Evolutionary conservation across 2,329 filamentous ascomycete genomes (phyloP), one percentile per base, ranked within the genome.

Genomic region (Trichophyton equinum): DNA sequence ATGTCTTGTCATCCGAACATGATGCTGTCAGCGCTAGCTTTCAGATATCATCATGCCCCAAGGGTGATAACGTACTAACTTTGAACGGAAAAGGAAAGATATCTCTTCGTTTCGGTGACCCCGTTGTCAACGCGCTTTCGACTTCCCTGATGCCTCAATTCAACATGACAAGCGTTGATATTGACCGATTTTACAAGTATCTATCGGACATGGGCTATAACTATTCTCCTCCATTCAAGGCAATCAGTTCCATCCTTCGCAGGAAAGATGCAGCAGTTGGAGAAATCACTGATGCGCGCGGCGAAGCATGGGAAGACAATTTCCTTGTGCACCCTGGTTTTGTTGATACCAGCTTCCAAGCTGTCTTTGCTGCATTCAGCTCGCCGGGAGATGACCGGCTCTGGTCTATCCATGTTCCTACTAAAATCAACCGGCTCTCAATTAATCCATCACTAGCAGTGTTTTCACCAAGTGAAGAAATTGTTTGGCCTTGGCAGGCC

Each of bases 281-380:
- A 33, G 27, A 20, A 13, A 58, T 60, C 4, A 25, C 22, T 9
- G n/a, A 55, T 56, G 15, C 53, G 2, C 27, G 33, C 18, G 44
- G 20, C 1, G 61, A 27, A 6, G 22, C 40, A 7, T 22, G 30
- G 27, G 36, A 36, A 2, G 13, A 46, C 3, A 15, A 56, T 33
- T 42, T 61, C 4, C 38, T 58, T 18, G 20, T 68, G 18, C 66
- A 68, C 59, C 67, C 67, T 1, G 61, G 55, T 3, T 63, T 64
- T 58, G 61, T 69, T 15, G 67, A 69, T 60, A 58, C 61, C 3
- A 60, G 63, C 3, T 60, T 69, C 36, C 67, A 68, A 47, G 58
- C 61, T 3, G n/a, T 59, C 20, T 51, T 67, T 8, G 57, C 60
- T 3, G 66, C 68, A 2, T 64, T 62, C 20, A 61, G 57, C 0